Evolutionary conservation across 1,139 yeast genomes (phyloP), one percentile per base, ranked within the genome.

Genomic region (Kazachstania sp.): DNA sequence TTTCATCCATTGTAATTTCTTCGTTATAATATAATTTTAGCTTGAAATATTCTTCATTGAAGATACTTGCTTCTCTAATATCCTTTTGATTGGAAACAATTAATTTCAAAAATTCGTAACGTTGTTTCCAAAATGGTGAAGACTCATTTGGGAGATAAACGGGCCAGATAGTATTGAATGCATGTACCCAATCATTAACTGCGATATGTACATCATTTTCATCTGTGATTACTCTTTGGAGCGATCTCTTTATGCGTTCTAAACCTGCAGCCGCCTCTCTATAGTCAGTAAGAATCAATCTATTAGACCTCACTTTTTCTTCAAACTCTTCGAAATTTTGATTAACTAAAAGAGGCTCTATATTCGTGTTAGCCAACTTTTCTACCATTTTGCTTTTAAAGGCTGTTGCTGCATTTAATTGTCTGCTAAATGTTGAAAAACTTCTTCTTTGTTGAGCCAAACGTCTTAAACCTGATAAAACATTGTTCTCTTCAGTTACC

Each of bases 371-470:
- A 9, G 8, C 3, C 9, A 7, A 7, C 5, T 23, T 9, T 7
- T 23, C 8, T 23, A 23, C 6, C 2, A 2, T 23, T 23, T 23
- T 23, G 28, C 2, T 7, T 2, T 9, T 9, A 23, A 9, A 23
- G 9, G 6, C 6, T 7, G 6, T 23, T 23, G 6, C 28, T 7
- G 28, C 9, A 7, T 23, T 23, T 23, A 20, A 26, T n/a, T 38
- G 41, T 12, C 32, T 19, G 6, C n/a, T 11, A 16, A 18, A 4
- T 1, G 54, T 51, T 2, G 54, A 52, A 39, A 47, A 51, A 23
- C 48, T 50, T 48, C 66, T 56, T 39, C 54, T 54, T 41, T 61
- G 62, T 20, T 57, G 49, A n/a, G 63, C 64, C 31, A 62, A 39
- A 37, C 55, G 56, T 50, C 60, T 54, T 39, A 63, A 45, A 2